A percentile compares a stretch with the other conserved stretches of the same genome.
These are phyloP conservation scores for Candida maesae DNA, from an alignment of 805 yeast genomes.

Conservation along the genomic window DNA sequence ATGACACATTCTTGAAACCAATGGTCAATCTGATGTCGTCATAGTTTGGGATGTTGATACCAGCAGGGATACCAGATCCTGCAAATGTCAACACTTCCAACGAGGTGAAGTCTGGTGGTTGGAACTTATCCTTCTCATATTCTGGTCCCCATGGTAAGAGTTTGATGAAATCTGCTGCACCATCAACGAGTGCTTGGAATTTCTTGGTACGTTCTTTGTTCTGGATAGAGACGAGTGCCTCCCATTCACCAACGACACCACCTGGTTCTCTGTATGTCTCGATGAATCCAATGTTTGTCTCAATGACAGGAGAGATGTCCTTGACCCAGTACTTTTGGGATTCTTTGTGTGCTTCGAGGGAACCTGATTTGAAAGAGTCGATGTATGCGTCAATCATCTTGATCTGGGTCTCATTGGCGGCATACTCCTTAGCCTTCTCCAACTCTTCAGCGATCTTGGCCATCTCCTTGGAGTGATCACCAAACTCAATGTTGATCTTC, in stretches of 20 bases:
- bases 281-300: slow-evolving; percentile 84
- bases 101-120: slow-evolving; percentile 91
- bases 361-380: slow-evolving; percentile 72
- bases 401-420: slow-evolving; percentile 69
- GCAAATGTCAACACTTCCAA: slow-evolving; percentile 87
- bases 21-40: slow-evolving; percentile 80
- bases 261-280: slow-evolving; percentile 92
- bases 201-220: slow-evolving; percentile 83
- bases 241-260: slow-evolving; percentile 93
- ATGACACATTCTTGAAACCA: slow-evolving; percentile 87
- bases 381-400: slow-evolving; percentile 65
- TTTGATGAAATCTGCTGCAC: slow-evolving; percentile 61
- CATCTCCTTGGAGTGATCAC: slow-evolving; percentile 74
- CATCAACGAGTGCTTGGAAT: slow-evolving; percentile 63
- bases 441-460: slow-evolving; percentile 52
- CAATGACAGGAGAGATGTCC: slow-evolving; percentile 74
- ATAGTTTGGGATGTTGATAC: slow-evolving; percentile 89
- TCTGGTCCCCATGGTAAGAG: slow-evolving; percentile 73
- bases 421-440: slow-evolving; percentile 51
- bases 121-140: slow-evolving; percentile 80
- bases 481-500: slow-evolving; percentile 55
- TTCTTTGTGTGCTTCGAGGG: slow-evolving; percentile 78
- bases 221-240: slow-evolving; percentile 85
- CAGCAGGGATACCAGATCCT: slow-evolving; percentile 89
- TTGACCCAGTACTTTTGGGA: slow-evolving; percentile 88